A percentile compares a stretch with the other conserved stretches of the same genome.
phyloP scores from a whole-genome alignment of 352 stramenopile species.

The Globisporangium nagaii region DNA sequence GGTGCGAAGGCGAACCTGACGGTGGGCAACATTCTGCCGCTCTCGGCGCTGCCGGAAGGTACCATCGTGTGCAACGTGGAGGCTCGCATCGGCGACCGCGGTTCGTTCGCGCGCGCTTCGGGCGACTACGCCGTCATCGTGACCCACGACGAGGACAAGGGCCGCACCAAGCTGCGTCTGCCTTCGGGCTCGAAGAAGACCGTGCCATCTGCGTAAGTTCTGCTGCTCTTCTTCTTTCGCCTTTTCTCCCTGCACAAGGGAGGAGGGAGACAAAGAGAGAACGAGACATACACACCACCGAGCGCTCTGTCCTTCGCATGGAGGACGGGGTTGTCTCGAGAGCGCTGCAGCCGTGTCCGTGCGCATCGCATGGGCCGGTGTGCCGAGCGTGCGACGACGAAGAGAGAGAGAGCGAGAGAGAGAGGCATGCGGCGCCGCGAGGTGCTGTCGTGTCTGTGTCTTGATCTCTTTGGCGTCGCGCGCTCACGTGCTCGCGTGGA shows the following conservation, averaged over 20 bases:
- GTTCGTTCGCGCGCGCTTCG: conserved; percentile 94
- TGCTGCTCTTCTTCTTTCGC: conserved; percentile 14
- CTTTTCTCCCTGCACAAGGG: neutral
- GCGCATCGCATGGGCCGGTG: conserved; percentile 1
- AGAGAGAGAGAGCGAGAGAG: too few species aligned
- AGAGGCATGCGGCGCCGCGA: conserved; percentile 17
- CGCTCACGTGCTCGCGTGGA: conserved; percentile 12
- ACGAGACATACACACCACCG: conserved; percentile 3
- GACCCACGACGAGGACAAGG: conserved; percentile 98
- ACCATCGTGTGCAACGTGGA: conserved; percentile 99
- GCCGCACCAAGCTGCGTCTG: conserved; percentile 93
- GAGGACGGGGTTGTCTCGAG: conserved; percentile 1
- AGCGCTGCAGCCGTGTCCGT: conserved; percentile 11
- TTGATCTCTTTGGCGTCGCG: neutral
- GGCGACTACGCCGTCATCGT: conserved; percentile 99
- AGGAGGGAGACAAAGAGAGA: neutral
- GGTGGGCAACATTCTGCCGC: conserved; percentile 97
- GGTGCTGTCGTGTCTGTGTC: neutral
- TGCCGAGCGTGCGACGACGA: conserved; percentile 7
- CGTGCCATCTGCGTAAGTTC: conserved; percentile 88
- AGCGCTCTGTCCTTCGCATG: neutral
- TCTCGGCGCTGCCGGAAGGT: conserved; percentile 95
- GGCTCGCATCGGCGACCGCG: conserved; percentile 93
- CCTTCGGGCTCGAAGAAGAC: conserved; percentile 98
- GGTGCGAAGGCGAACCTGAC: conserved; percentile 95